These are phyloP conservation scores for Cercis canadensis DNA, from an alignment of 306 rosid genomes.

Conservation along the genomic window DNA sequence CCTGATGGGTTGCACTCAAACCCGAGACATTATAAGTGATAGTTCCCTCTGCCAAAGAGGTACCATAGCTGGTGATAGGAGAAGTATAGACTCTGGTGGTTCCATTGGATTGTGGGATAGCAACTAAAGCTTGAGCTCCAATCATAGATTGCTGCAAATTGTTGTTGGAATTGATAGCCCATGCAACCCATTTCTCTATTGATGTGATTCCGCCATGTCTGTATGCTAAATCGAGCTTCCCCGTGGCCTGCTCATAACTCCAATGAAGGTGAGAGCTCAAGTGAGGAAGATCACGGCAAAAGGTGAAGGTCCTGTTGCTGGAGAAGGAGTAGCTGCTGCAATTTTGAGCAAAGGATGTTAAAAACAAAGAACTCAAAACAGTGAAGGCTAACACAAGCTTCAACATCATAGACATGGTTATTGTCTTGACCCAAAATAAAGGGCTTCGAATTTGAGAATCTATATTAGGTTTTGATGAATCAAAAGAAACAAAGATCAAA, in stretches of 20 bases:
- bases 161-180: conserved; percentile 66
- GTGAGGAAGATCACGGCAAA: conserved; percentile 59
- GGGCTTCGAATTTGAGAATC: neutral
- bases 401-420: conserved; percentile 37
- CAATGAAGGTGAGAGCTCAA: conserved; percentile 67
- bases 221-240: conserved; percentile 61
- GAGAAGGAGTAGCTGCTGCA: conserved; percentile 44
- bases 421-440: too few relatives aligned
- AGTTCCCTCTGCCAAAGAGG: conserved; percentile 42
- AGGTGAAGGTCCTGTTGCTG: conserved; percentile 28
- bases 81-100: conserved; percentile 34
- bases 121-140: conserved; percentile 71
- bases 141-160: conserved; percentile 30
- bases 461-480: too few relatives aligned
- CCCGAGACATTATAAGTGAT: conserved; percentile 32
- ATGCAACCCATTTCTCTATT: conserved; percentile 61
- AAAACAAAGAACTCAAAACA: conserved; percentile 38
- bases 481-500: too few relatives aligned
- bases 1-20: conserved; percentile 36
- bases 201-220: conserved; percentile 45
- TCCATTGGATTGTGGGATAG: conserved; percentile 45
- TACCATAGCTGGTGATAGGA: rapidly evolving
- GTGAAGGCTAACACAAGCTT: conserved; percentile 39
- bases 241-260: conserved; percentile 45
- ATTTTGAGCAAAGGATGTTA: conserved; percentile 56